Evolutionary conservation across 768 basidiomycete species (phyloP).

Genomic region (Trametes sanguinea): DNA sequence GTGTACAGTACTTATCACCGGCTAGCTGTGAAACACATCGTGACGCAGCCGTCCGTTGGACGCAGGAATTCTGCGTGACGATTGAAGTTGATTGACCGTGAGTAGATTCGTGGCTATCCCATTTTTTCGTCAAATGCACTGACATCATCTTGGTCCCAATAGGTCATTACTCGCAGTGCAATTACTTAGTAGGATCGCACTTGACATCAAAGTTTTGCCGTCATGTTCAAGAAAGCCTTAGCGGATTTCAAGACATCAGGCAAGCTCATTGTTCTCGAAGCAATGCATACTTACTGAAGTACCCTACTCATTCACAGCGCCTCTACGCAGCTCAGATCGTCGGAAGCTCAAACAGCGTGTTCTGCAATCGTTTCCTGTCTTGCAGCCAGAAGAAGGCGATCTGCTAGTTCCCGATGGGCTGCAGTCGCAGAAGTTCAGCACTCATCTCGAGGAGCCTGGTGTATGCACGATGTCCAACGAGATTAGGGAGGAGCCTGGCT

Average conservation of each 20-base stretch:
- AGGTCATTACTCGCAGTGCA: too few species aligned
- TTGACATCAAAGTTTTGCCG: neutral
- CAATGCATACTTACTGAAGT: neutral
- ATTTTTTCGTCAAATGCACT: too few species aligned
- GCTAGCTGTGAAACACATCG: too few species aligned
- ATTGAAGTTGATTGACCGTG: too few species aligned
- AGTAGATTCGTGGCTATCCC: too few species aligned
- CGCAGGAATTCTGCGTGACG: too few species aligned
- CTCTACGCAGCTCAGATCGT: conserved; percentile 71
- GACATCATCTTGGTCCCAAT: too few species aligned
- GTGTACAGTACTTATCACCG: too few species aligned
- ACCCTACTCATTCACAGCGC: conserved; percentile 40
- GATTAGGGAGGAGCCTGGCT: neutral
- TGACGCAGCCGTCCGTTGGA: too few species aligned
- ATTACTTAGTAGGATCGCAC: too few species aligned
- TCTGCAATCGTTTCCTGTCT: conserved; percentile 46
- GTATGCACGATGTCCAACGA: conserved; percentile 42
- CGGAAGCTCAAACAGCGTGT: conserved; percentile 69
- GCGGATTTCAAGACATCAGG: conserved; percentile 69
- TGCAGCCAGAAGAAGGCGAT: conserved; percentile 60
- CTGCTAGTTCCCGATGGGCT: conserved; percentile 75
- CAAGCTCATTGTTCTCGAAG: conserved; percentile 13
- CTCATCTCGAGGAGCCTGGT: conserved; percentile 64
- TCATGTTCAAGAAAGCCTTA: conserved; percentile 81
- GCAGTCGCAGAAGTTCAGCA: conserved; percentile 64